Conservation (phyloP, 1,284 basidiomycete genomes). For the Coniophora puteana region DNA sequence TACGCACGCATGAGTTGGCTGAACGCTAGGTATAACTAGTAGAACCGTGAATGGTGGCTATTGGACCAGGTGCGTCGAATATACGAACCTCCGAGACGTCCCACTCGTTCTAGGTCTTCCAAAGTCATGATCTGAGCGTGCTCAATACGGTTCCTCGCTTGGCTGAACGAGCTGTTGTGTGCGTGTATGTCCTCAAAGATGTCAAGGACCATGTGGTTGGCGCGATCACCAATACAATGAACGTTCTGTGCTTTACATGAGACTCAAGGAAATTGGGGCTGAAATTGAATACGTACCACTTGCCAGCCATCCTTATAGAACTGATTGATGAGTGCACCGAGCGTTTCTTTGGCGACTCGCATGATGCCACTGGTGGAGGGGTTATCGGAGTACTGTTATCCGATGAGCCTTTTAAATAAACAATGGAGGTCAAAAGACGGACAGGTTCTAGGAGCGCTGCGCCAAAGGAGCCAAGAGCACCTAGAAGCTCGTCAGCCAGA, state of each 20-base stretch:
- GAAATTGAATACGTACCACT: conserved; percentile 47
- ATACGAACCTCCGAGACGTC: conserved; percentile 64
- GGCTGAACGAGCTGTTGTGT: conserved; percentile 18
- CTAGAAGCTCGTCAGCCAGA: conserved; percentile 29
- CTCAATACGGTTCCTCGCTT: conserved; percentile 75
- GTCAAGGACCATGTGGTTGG: conserved; percentile 79
- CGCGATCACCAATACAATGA: conserved; percentile 90
- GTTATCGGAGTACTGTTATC: conserved; percentile 69
- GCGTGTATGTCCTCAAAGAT: conserved; percentile 61
- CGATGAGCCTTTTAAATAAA: conserved; percentile 2
- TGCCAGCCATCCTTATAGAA: conserved; percentile 72
- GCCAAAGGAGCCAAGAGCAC: conserved; percentile 89
- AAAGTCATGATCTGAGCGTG: conserved; percentile 85
- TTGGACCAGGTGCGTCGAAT: neutral
- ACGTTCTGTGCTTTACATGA: conserved; percentile 58
- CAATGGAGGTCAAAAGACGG: conserved; percentile 4
- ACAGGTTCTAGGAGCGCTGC: conserved; percentile 79
- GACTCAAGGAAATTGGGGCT: neutral
- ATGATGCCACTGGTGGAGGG: conserved; percentile 70
- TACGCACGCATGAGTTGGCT: conserved; percentile 89
- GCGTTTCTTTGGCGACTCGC: conserved; percentile 48
- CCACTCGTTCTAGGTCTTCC: conserved; percentile 67
- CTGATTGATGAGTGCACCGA: conserved; percentile 53
- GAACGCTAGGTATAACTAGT: conserved; percentile 85
- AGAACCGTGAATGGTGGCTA: conserved; percentile 1